Evolutionary conservation across 2,329 filamentous ascomycete genomes (phyloP).

Genomic region (Epicoccum nigrum): DNA sequence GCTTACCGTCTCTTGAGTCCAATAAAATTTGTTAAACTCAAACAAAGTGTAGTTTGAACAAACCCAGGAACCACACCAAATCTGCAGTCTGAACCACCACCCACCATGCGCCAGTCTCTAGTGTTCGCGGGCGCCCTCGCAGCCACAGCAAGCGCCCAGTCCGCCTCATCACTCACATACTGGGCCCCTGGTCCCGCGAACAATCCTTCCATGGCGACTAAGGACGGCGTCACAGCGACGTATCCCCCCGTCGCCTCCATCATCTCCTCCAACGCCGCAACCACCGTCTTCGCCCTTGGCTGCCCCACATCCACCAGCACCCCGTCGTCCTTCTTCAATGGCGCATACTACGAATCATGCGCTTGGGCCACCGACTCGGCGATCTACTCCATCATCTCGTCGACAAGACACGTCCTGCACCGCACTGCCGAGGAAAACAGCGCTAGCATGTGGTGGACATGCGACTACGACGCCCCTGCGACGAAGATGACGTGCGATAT

Average conservation of each 20-base stretch:
- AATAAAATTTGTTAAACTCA: no score
- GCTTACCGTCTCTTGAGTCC: neutral
- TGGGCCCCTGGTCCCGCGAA: conserved; percentile 2
- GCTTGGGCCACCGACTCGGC: neutral
- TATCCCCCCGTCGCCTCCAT: conserved; percentile 10
- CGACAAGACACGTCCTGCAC: conserved; percentile 1
- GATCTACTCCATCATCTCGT: conserved; percentile 3
- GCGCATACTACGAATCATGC: neutral
- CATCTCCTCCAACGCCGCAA: conserved; percentile 6
- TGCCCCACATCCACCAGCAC: neutral
- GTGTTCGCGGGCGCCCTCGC: neutral
- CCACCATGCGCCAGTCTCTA: neutral
- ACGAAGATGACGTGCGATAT: conserved; percentile 6
- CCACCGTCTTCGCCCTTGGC: conserved; percentile 10
- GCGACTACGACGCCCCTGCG: neutral
- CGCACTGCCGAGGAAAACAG: neutral
- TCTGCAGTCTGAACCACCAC: neutral
- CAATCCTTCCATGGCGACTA: neutral
- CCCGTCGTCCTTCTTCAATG: neutral
- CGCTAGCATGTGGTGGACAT: conserved; percentile 8
- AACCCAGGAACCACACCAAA: no score
- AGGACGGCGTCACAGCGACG: neutral
- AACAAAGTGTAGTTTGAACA: neutral
- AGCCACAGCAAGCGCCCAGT: conserved; percentile 2
- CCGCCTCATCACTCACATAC: conserved; percentile 2